A percentile compares a stretch with the other conserved stretches of the same genome.
Evolutionary conservation across 148 eudicot species (phyloP).

Genomic region (Salicornia ramosissima): DNA sequence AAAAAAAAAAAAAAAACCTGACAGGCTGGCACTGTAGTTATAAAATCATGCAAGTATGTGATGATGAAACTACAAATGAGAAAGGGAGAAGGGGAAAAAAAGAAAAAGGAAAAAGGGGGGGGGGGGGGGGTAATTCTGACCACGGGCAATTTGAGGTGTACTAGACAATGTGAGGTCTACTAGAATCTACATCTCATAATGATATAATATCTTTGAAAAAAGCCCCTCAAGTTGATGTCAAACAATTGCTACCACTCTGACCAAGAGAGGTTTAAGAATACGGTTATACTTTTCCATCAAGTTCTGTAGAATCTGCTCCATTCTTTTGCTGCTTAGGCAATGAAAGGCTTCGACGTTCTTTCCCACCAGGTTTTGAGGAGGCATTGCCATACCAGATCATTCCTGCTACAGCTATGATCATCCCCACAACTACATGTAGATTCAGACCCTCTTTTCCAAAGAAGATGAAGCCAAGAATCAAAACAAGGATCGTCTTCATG

Average conservation of each 20-base stretch:
- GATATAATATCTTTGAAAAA: slow-evolving; percentile 8
- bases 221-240: slow-evolving; percentile 13
- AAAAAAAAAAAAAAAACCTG: no score
- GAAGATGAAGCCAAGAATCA: slow-evolving; percentile 77
- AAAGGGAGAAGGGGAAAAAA: background rate
- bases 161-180: slow-evolving; percentile 23
- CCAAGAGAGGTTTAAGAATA: slow-evolving; percentile 11
- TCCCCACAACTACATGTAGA: slow-evolving; percentile 76
- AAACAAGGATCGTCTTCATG: slow-evolving; percentile 93
- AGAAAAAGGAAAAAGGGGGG: background rate
- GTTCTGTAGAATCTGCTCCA: slow-evolving; percentile 56
- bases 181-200: slow-evolving; percentile 22
- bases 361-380: slow-evolving; percentile 88
- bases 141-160: slow-evolving; percentile 21
- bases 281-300: slow-evolving; percentile 55
- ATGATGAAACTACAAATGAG: slow-evolving; percentile 16
- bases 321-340: slow-evolving; percentile 57
- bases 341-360: slow-evolving; percentile 64
- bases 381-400: slow-evolving; percentile 94
- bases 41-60: slow-evolving; percentile 6
- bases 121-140: background rate
- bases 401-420: slow-evolving; percentile 80
- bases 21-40: slow-evolving; percentile 8
- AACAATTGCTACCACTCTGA: slow-evolving; percentile 27
- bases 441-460: slow-evolving; percentile 91